phyloP scores from a whole-genome alignment of 1,284 basidiomycete species.

The Exobasidium cylindrosporum region DNA sequence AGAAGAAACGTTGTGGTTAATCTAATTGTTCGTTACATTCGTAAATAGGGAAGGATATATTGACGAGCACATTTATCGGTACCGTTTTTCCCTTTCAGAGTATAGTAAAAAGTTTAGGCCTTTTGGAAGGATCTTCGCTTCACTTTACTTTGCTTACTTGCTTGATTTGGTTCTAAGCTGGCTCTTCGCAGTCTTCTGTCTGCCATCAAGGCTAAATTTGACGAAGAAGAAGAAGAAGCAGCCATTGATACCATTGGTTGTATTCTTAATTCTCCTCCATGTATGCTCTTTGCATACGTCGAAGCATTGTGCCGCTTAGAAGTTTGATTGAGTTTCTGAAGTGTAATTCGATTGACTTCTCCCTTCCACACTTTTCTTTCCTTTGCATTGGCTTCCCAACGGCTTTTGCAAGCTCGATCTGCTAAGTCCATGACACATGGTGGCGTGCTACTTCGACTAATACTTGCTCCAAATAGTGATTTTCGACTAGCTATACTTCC shows the following conservation, averaged over 20 bases:
- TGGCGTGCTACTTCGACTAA: slow-evolving; percentile 4
- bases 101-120: too few relatives aligned
- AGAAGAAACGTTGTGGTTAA: too few relatives aligned
- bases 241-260: background rate
- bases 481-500: background rate
- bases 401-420: slow-evolving; percentile 10
- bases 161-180: background rate
- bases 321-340: slow-evolving; percentile 2
- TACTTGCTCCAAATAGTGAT: background rate
- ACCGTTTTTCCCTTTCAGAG: too few relatives aligned
- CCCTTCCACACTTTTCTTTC: slow-evolving; percentile 14
- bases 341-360: slow-evolving; percentile 7
- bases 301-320: background rate
- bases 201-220: background rate
- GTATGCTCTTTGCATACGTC: background rate
- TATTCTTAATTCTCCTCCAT: background rate
- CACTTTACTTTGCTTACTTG: background rate
- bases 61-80: too few relatives aligned
- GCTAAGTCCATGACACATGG: slow-evolving; percentile 8
- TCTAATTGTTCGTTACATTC: too few relatives aligned
- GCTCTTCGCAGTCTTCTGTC: background rate
- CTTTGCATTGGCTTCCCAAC: slow-evolving; percentile 11
- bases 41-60: too few relatives aligned
- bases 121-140: background rate
- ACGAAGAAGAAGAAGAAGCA: background rate